Conservation (phyloP, 1,139 yeast species). For the Wickerhamomyces sp. region DNA sequence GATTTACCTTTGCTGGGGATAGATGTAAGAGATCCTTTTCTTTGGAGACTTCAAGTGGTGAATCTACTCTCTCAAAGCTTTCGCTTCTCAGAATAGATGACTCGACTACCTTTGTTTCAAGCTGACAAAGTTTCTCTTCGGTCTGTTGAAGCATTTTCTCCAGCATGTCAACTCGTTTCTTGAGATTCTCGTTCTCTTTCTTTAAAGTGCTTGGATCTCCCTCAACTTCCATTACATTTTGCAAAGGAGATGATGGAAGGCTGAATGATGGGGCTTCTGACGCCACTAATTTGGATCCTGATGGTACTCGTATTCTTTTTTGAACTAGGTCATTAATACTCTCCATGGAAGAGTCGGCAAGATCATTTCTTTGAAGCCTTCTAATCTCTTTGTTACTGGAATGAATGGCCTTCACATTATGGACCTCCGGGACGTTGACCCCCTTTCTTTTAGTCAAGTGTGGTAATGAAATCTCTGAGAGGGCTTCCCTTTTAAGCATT, state of each 20-base stretch:
- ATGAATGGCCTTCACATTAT: constrained; percentile 7
- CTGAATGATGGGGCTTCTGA: neutral
- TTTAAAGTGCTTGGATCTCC: neutral
- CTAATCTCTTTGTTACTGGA: constrained; percentile 6
- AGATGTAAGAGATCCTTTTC: neutral
- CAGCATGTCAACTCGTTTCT: neutral
- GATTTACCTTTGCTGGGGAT: neutral
- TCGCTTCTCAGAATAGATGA: neutral
- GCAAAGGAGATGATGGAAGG: neutral
- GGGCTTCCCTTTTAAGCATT: constrained; percentile 13
- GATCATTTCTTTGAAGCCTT: constrained; percentile 1
- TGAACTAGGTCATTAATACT: neutral
- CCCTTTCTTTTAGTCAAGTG: neutral
- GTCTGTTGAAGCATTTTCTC: neutral
- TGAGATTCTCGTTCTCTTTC: neutral
- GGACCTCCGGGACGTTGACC: constrained; percentile 5
- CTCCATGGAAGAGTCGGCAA: constrained; percentile 1
- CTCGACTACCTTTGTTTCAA: neutral
- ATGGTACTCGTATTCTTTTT: neutral
- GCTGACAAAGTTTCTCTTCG: neutral
- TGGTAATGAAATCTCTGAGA: neutral
- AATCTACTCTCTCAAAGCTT: neutral
- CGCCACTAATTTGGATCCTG: neutral
- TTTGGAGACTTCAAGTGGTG: neutral
- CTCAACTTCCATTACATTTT: neutral